Base-by-base conservation (phyloP, 2,329 filamentous ascomycete species). In the Alternaria solani region DNA sequence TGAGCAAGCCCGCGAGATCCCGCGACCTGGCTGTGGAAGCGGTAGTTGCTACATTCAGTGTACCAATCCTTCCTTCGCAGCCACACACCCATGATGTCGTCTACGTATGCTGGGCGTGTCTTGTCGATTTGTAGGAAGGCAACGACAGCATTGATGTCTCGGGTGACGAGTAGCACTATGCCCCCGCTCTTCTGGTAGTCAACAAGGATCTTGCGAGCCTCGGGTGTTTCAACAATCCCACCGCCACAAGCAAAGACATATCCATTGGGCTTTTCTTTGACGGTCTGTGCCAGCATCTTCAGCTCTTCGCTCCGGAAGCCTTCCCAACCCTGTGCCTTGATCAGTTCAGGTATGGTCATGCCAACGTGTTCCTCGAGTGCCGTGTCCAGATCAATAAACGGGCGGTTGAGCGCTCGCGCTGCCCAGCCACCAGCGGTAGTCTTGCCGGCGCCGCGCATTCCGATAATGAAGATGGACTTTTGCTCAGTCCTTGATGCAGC, bases 361-460 rank as follows among this genome's bases (percentile, higher is more conserved):
- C 89, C 88, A 57, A 89, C 84, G 23, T 87, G 86, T 39, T 83
- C 84, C 79, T 99, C 95, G 16, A 99, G 85, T 74, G 96, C 93
- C 2, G 88, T 88, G 75, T 99, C 95, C 28, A 99, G 85, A 75
- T 99, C 95, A 55, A 96, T 81, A 62, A 97, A 89, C 7, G 91
- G 88, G 74, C 93, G 89, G 51, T 88, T 87, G 1, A 98, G 83
- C 28, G 91, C 86, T 62, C 87, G 87, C 0, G 91, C 89, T 72
- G 95, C 90, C 92, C 94, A 97, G 14, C 87, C 86, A 54, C 95
- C 95, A 36, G 92, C 91, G 0, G 95, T 99, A 0, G 95, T 97
- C 82, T 99, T 99, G 26, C 95, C 95, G 41, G 94, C 95, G 57
- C 95, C 95, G 66, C 95, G 89, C 95, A 99, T 99, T 9, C 95